Percentiles rank a stretch among this genome's conserved stretches.
These are phyloP conservation scores for Zasmidium angulare DNA, from an alignment of 2,329 filamentous ascomycete genomes.

Conservation along the genomic window DNA sequence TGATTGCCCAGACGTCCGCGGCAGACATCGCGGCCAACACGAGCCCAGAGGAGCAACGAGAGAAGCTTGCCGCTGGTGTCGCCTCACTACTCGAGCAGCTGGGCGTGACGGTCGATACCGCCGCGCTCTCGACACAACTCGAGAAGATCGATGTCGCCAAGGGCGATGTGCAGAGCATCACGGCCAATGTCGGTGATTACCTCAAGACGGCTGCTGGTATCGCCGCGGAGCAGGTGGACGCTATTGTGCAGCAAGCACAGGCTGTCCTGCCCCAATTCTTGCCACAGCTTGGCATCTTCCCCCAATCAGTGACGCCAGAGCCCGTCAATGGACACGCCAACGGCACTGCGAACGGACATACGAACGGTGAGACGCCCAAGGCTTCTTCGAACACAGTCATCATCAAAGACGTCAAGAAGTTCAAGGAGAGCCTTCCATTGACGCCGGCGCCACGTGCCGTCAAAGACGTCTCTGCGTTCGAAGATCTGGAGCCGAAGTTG, in stretches of 20 bases:
- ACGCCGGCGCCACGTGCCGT: conserved; percentile 72
- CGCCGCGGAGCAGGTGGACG: conserved; percentile 49
- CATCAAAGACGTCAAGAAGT: conserved; percentile 76
- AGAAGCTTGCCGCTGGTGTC: conserved; percentile 45
- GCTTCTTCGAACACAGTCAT: conserved; percentile 58
- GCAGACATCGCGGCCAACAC: conserved; percentile 37
- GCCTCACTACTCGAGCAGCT: conserved; percentile 49
- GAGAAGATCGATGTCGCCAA: conserved; percentile 46
- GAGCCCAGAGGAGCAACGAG: conserved; percentile 42
- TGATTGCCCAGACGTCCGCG: conserved; percentile 67
- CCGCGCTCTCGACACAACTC: conserved; percentile 46
- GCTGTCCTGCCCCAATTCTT: conserved; percentile 48
- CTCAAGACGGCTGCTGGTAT: conserved; percentile 45
- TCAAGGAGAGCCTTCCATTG: conserved; percentile 72
- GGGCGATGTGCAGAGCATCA: conserved; percentile 33
- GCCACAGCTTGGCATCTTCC: conserved; percentile 26
- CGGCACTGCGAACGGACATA: conserved; percentile 19
- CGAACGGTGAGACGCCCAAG: conserved; percentile 43
- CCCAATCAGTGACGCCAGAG: not conserved
- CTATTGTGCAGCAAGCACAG: conserved; percentile 51
- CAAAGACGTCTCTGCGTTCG: conserved; percentile 77
- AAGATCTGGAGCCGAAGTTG: conserved; percentile 81
- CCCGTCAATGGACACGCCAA: not conserved
- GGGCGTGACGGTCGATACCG: conserved; percentile 45
- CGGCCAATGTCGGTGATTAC: conserved; percentile 45